These are phyloP conservation scores for Dioscorea dumetorum DNA, from an alignment of 106 monocot genomes.

Conservation along the genomic window DNA sequence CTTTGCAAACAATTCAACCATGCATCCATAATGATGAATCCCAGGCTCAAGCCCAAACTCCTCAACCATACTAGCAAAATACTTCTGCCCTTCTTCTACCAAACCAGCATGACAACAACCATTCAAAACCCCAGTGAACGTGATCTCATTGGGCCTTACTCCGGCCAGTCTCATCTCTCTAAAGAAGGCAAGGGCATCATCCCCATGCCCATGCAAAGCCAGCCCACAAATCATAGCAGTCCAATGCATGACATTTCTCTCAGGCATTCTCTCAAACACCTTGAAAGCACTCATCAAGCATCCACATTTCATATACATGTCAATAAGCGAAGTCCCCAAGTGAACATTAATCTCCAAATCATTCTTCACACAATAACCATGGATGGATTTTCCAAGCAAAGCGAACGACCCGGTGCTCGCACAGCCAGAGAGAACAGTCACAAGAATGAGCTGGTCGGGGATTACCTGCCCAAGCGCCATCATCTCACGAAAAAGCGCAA, in stretches of 20 bases:
- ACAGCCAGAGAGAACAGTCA: slow-evolving; percentile 36
- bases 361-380: slow-evolving; percentile 38
- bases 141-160: slow-evolving; percentile 52
- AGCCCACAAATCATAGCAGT: slow-evolving; percentile 70
- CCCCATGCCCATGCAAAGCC: slow-evolving; percentile 42
- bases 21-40: slow-evolving; percentile 67
- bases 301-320: slow-evolving; percentile 54
- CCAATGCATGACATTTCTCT: slow-evolving; percentile 57
- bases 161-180: slow-evolving; percentile 35
- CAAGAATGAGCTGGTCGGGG: slow-evolving; percentile 35
- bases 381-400: slow-evolving; percentile 44
- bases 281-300: slow-evolving; percentile 33
- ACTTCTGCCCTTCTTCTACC: slow-evolving; percentile 34
- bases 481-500: slow-evolving; percentile 53
- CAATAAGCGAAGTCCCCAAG: slow-evolving; percentile 49
- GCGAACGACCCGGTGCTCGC: slow-evolving; percentile 18
- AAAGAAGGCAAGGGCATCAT: slow-evolving; percentile 44
- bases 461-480: slow-evolving; percentile 5
- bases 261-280: slow-evolving; percentile 39
- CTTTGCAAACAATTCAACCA: slow-evolving; percentile 64
- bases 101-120: slow-evolving; percentile 59
- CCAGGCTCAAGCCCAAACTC: slow-evolving; percentile 44
- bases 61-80: slow-evolving; percentile 34
- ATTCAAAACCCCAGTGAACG: slow-evolving; percentile 53
- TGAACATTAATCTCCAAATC: slow-evolving; percentile 13